Evolutionary conservation across 257 asterid species (phyloP).

Genomic region (Solanum tarijense): DNA sequence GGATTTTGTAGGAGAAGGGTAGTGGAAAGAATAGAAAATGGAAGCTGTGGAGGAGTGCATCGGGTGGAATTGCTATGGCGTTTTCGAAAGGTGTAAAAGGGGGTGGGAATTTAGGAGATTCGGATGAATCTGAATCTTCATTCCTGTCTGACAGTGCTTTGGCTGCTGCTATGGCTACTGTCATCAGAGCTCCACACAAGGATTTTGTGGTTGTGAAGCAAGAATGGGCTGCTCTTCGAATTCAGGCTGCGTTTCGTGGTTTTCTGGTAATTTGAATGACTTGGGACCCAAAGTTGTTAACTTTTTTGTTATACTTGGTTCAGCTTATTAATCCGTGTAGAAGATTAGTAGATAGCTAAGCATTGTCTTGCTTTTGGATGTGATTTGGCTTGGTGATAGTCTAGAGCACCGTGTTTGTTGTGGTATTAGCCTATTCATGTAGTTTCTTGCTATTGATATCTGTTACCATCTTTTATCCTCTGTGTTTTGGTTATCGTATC

Average conservation of each 20-base stretch:
- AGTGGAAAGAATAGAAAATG: constrained; percentile 65
- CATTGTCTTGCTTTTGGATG: neutral
- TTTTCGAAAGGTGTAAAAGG: constrained; percentile 32
- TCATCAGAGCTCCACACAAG: constrained; percentile 71
- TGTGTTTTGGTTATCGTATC: neutral
- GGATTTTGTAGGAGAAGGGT: constrained; percentile 31
- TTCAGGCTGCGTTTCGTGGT: constrained; percentile 73
- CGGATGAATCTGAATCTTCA: constrained; percentile 43
- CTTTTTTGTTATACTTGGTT: neutral
- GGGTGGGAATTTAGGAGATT: constrained; percentile 24
- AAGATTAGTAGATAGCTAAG: neutral
- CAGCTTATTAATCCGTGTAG: neutral
- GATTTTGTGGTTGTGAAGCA: constrained; percentile 55
- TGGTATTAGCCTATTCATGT: neutral
- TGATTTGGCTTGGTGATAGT: neutral
- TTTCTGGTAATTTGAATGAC: constrained; percentile 47
- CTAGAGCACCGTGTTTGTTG: neutral
- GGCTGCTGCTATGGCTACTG: constrained; percentile 77
- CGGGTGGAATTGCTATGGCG: constrained; percentile 41
- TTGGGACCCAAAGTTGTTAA: neutral
- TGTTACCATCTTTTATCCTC: neutral
- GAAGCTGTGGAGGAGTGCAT: constrained; percentile 90
- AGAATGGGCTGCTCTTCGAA: constrained; percentile 88
- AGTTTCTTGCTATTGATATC: neutral
- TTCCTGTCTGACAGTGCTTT: constrained; percentile 41